These are phyloP conservation scores for Trichoderma polysporum DNA, from an alignment of 2,329 filamentous ascomycete species.

Conservation along the genomic window DNA sequence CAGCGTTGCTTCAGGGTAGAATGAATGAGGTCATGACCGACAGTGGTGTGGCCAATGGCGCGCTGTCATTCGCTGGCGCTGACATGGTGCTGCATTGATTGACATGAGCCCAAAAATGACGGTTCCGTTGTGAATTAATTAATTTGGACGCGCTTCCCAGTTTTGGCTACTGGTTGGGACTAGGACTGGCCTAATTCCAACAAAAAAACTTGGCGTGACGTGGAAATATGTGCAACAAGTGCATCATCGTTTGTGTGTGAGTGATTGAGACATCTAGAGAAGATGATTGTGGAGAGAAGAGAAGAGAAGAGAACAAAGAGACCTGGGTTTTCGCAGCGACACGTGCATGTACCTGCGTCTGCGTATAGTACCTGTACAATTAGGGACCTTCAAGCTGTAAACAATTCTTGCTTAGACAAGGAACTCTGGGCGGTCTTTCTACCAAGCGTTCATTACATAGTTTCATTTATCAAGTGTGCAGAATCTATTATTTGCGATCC, in stretches of 20 bases:
- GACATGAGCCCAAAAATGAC: not conserved
- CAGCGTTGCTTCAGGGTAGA: not conserved
- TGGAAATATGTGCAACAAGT: not conserved
- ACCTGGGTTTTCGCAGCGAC: not conserved
- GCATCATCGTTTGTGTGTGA: not conserved
- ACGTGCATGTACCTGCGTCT: not conserved
- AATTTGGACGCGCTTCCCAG: not conserved
- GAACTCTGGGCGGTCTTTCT: not conserved
- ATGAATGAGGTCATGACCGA: constrained; percentile 12
- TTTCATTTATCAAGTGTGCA: not conserved
- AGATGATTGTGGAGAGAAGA: not conserved
- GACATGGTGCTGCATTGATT: not conserved
- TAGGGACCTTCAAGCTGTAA: no score
- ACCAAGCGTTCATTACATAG: not conserved
- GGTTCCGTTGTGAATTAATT: not conserved
- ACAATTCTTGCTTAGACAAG: not conserved
- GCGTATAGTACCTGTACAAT: not conserved
- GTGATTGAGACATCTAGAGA: not conserved
- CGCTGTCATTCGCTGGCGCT: constrained; percentile 3
- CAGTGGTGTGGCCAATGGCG: not conserved
- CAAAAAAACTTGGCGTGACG: not conserved
- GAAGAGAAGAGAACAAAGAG: not conserved
- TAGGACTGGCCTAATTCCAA: not conserved
- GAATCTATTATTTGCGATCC: no score
- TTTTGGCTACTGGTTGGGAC: not conserved